phyloP scores from a whole-genome alignment of 192 early-diverging fungal genomes.

The Dimargaris verticillata region DNA sequence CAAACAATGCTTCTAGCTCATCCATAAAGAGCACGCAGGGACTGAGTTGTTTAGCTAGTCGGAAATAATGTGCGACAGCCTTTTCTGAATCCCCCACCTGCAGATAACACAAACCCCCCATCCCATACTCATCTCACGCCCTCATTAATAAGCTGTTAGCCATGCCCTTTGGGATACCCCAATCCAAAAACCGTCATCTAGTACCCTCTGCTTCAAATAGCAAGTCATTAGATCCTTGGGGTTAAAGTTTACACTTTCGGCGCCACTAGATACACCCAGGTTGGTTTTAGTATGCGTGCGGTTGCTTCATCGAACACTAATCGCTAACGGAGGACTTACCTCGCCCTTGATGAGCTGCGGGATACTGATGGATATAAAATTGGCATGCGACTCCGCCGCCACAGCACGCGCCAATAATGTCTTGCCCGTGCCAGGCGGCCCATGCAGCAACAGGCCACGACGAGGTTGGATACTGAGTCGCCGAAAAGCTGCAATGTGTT shows the following conservation, averaged over 20 bases:
- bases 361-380: constrained; percentile 66
- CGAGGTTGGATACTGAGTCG: constrained; percentile 54
- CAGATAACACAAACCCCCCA: neutral
- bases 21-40: constrained; percentile 87
- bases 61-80: constrained; percentile 58
- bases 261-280: too few species aligned
- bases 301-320: too few species aligned
- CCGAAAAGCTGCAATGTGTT: constrained; percentile 40
- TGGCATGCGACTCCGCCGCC: constrained; percentile 57
- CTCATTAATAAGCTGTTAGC: too few species aligned
- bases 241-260: too few species aligned
- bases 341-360: constrained; percentile 76
- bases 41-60: constrained; percentile 41
- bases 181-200: too few species aligned
- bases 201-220: too few species aligned
- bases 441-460: constrained; percentile 69
- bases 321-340: constrained; percentile 16
- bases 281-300: too few species aligned
- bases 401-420: constrained; percentile 76
- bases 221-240: too few species aligned
- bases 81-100: constrained; percentile 89
- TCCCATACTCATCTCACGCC: too few species aligned
- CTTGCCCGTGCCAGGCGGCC: constrained; percentile 87
- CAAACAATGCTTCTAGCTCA: constrained; percentile 84
- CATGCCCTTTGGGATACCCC: too few species aligned